Percentiles rank a stretch among this genome's conserved stretches.
Evolutionary conservation across 2,329 filamentous ascomycete genomes (phyloP).

Genomic region (Canariomyces notabilis): DNA sequence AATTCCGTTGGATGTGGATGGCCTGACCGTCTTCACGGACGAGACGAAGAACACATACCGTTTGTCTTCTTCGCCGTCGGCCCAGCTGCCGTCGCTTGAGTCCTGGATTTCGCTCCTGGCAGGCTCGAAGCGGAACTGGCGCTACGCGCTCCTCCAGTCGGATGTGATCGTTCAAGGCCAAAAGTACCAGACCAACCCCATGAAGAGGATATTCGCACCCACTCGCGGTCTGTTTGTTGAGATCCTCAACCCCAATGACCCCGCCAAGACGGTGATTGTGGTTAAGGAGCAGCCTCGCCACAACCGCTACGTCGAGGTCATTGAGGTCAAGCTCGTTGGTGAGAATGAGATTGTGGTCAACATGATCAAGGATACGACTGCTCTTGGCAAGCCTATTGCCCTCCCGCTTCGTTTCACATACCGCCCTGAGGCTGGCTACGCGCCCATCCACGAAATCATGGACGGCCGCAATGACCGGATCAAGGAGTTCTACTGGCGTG

Average conservation of each 20-base stretch:
- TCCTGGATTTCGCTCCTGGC: conserved; percentile 86
- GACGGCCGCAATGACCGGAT: conserved; percentile 92
- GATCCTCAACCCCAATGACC: conserved; percentile 74
- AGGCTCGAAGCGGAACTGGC: conserved; percentile 82
- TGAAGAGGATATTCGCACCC: conserved; percentile 85
- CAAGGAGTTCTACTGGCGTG: conserved; percentile 98
- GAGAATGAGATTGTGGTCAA: conserved; percentile 80
- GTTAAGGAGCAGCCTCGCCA: conserved; percentile 83
- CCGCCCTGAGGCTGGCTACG: conserved; percentile 91
- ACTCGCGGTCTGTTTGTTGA: conserved; percentile 84
- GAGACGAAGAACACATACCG: conserved; percentile 77
- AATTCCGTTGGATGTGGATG: conserved; percentile 74
- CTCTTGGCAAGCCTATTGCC: conserved; percentile 73
- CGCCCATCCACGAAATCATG: conserved; percentile 98
- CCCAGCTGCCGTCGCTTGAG: conserved; percentile 70
- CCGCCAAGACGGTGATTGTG: conserved; percentile 75
- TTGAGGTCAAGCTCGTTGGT: conserved; percentile 72
- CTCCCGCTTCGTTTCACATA: conserved; percentile 87
- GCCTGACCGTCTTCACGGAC: conserved; percentile 77
- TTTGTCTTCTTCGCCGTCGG: conserved; percentile 68
- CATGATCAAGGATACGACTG: conserved; percentile 89
- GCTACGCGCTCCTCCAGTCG: conserved; percentile 87
- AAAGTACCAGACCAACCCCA: conserved; percentile 95
- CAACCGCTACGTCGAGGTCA: conserved; percentile 81
- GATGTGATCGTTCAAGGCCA: conserved; percentile 94